phyloP scores from a whole-genome alignment of 2,329 filamentous ascomycete species.

The Aureobasidium pullulans region DNA sequence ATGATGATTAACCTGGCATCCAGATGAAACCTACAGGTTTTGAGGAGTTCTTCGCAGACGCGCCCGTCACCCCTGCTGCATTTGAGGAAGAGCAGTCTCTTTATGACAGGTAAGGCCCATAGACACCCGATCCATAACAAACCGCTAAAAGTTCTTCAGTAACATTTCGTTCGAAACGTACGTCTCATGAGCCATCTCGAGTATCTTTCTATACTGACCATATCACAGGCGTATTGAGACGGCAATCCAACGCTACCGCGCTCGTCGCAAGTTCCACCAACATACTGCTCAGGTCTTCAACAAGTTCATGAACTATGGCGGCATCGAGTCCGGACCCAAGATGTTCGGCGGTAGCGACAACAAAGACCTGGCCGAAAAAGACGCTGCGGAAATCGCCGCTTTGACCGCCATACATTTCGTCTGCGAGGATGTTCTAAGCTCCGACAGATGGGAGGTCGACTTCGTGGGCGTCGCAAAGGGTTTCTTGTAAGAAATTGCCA shows the following conservation, averaged over 20 bases:
- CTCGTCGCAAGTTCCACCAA: conserved; percentile 64
- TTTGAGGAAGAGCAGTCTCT: conserved; percentile 58
- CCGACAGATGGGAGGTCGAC: conserved; percentile 63
- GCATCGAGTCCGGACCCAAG: conserved; percentile 57
- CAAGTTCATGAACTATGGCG: conserved; percentile 76
- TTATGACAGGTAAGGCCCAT: conserved; percentile 50
- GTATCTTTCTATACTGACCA: background rate
- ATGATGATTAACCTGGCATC: background rate
- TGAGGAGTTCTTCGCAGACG: conserved; percentile 69
- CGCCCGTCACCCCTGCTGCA: conserved; percentile 66
- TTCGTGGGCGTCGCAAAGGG: conserved; percentile 71
- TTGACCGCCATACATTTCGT: conserved; percentile 55
- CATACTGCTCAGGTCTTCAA: conserved; percentile 60
- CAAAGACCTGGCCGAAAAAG: conserved; percentile 55
- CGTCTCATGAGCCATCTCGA: background rate
- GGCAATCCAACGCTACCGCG: conserved; percentile 74
- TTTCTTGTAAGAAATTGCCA: conserved; percentile 56
- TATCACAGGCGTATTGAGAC: conserved; percentile 67
- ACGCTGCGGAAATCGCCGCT: conserved; percentile 56
- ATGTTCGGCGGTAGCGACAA: conserved; percentile 56
- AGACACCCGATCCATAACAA: background rate
- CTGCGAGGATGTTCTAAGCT: conserved; percentile 38
- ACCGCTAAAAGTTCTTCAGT: background rate
- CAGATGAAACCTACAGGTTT: conserved; percentile 37
- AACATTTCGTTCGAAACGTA: conserved; percentile 9